Evolutionary conservation across 768 basidiomycete species (phyloP), one percentile per base, ranked within the genome.

Genomic region (Tricholoma bakamatsutake): DNA sequence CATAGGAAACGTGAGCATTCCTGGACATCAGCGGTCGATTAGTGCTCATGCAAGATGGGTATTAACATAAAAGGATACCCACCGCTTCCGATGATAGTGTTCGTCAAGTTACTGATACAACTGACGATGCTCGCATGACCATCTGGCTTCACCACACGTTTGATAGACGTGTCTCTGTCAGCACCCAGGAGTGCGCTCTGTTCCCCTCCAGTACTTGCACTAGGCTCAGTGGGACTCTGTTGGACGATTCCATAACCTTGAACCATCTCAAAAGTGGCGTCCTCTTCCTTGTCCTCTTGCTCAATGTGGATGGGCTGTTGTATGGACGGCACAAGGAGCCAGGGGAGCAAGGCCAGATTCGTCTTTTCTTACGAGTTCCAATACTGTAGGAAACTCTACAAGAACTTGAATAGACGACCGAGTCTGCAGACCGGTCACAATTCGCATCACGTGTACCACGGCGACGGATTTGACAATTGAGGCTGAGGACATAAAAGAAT

Each of bases 21-120:
- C 90, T 91, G 61, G 4, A 59, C 24, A 11, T 37, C 21, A 51
- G 39, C 28, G 24, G 28, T 49, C 37, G 30, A 59, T 35, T 34
- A 52, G 39, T 5, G 37, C 18, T 8, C 9, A 24, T 3, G 1
- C 21, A 11, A 8, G 24, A 50, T 8, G 33, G n/a, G 57, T 45
- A 37, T 11, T 3, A 55, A 30, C 35, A 21, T 63, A 65, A 7
- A 52, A 21, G 39, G 10, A 28, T 28, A 78, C 80, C 63, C 68
- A 84, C 92, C 92, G 53, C 89, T 95, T 12, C 93, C 93, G 61
- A 97, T 87, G 63, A 95, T 93, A 0, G 94, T 97, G 62, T 97
- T 97, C 24, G 84, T 75, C 42, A 97, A 73, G 65, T 93, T 93
- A 61, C 88, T 85, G 51, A 90, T 77, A 50, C 83, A 84, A 59